Evolutionary conservation across 2,329 filamentous ascomycete genomes (phyloP).

Genomic region (Cytospora schulzeri): DNA sequence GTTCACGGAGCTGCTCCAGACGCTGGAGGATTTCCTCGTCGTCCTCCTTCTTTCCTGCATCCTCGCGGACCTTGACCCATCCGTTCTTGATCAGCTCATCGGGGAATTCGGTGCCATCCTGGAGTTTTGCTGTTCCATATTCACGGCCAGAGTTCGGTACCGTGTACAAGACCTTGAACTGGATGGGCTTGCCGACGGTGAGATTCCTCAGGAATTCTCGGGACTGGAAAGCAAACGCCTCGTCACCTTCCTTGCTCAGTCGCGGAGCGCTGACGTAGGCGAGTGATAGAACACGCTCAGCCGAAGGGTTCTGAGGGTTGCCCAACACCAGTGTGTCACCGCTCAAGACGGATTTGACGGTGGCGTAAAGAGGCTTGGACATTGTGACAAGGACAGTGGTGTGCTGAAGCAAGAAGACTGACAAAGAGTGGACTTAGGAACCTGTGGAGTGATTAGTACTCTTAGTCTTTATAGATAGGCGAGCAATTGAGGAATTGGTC

Average conservation of each 20-base stretch:
- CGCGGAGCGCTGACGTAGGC: constrained; percentile 91
- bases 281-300: constrained; percentile 85
- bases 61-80: constrained; percentile 91
- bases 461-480: neutral
- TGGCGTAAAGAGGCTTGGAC: constrained; percentile 63
- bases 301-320: constrained; percentile 76
- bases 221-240: constrained; percentile 90
- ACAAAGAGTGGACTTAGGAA: constrained; percentile 11
- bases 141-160: constrained; percentile 84
- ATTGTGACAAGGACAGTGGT: constrained; percentile 38
- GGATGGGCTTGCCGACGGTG: constrained; percentile 81
- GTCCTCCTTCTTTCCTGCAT: constrained; percentile 90
- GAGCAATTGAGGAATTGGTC: neutral
- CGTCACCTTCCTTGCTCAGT: constrained; percentile 84
- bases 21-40: constrained; percentile 71
- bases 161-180: constrained; percentile 84
- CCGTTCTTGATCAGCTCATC: constrained; percentile 84
- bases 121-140: constrained; percentile 79
- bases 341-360: constrained; percentile 91
- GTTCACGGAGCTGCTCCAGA: constrained; percentile 74
- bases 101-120: constrained; percentile 75
- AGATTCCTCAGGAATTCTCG: constrained; percentile 87
- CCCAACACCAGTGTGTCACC: constrained; percentile 88
- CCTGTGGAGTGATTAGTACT: constrained; percentile 27
- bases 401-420: constrained; percentile 9